Base-by-base conservation (phyloP, 2,329 filamentous ascomycete genomes). In the Apiospora saccharicola region DNA sequence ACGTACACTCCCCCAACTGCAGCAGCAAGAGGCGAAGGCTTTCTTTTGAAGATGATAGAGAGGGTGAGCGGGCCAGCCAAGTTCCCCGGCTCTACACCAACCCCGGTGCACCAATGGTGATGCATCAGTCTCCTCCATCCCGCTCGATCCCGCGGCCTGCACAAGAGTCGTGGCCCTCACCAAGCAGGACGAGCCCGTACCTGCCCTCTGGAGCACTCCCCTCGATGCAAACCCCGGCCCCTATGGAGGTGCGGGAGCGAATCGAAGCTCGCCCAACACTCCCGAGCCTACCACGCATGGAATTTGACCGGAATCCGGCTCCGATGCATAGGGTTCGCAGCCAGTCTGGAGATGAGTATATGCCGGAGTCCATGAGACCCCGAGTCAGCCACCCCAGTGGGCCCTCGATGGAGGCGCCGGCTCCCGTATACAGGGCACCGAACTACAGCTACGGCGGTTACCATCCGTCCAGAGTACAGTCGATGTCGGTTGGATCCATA, bases 1-100 rank as follows among this genome's bases (percentile, higher is more conserved):
- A 89, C 75, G 77, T 85, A 16, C 83, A 88, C 78, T 88, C 87
- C 43, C 83, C 87, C 37, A 83, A 77, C 73, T 78, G 80, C n/a
- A 82, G 80, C 77, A 89, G 80, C 77, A 89, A 89, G 80, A 83
- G 86, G 73, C 84, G 85, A 75, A 83, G 86, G 24, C 75, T 84
- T 10, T 86, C 84, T 1, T 78, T 81, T 70, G 85, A 86, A 4
- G 80, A 82, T 26, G 83, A 84, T 37, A 77, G 77, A 44, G 83
- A 85, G 41, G 73, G 51, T 8, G 81, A 85, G 71, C 81, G 84
- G 67, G 80, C 79, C 4, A 85, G 83, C 74, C 85, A 84, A 57
- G 80, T 88, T 19, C 87, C 87, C 41, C 82, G 87, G 49, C 79
- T 86, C 44, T 88, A 86, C 75, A 80, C 80, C 67, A 82, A 80